phyloP scores from a whole-genome alignment of 1,284 basidiomycete genomes.

The Amylostereum chailletii region DNA sequence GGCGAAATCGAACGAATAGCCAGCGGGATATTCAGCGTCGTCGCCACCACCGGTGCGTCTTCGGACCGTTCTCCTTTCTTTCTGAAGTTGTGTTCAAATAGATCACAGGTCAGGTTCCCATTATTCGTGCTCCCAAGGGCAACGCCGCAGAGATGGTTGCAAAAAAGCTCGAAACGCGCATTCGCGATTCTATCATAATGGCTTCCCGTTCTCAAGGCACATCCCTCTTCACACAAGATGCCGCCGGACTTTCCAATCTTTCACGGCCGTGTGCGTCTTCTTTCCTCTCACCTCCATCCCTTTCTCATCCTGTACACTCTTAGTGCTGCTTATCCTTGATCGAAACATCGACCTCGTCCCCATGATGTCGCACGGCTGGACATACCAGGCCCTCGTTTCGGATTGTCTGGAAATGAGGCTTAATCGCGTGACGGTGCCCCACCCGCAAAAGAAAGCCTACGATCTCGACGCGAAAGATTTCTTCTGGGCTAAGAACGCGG shows the following conservation, averaged over 20 bases:
- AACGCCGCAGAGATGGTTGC: constrained; percentile 99
- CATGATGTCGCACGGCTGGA: constrained; percentile 97
- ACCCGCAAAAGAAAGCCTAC: constrained; percentile 79
- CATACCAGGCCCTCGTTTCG: constrained; percentile 96
- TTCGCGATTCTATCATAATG: constrained; percentile 86
- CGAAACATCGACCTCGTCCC: constrained; percentile 94
- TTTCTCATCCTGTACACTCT: constrained; percentile 7
- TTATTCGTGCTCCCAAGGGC: constrained; percentile 90
- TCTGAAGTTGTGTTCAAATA: background rate
- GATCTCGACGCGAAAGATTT: constrained; percentile 98
- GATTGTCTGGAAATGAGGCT: constrained; percentile 97
- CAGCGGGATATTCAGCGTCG: constrained; percentile 84
- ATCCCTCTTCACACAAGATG: constrained; percentile 65
- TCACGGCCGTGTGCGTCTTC: constrained; percentile 72
- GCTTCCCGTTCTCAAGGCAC: constrained; percentile 56
- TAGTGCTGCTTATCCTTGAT: constrained; percentile 90
- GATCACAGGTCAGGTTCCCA: constrained; percentile 75
- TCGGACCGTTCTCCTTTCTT: background rate
- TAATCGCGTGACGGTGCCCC: constrained; percentile 82
- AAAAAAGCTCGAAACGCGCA: constrained; percentile 87
- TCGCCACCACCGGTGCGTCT: constrained; percentile 80
- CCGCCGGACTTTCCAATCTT: constrained; percentile 62
- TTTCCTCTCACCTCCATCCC: background rate
- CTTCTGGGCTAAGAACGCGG: constrained; percentile 97
- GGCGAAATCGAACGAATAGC: constrained; percentile 91